Percentiles rank a stretch among this genome's conserved stretches.
phyloP scores from a whole-genome alignment of 2,329 filamentous ascomycete genomes.

The Chaetomium globosum region DNA sequence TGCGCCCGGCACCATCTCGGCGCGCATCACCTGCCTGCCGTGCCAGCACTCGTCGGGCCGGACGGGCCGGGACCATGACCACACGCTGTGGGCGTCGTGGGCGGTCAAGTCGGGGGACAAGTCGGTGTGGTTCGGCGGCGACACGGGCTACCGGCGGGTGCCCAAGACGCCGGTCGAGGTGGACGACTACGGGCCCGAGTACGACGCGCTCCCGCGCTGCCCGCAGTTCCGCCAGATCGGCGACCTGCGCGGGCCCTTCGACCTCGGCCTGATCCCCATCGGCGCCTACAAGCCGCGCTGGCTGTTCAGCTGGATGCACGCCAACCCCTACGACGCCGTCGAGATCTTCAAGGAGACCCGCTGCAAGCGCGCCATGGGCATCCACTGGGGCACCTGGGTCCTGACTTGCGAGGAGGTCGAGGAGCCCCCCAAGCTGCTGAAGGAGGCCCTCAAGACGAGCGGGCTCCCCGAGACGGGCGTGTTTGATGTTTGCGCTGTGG shows the following conservation, averaged over 20 bases:
- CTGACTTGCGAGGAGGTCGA: conserved; percentile 82
- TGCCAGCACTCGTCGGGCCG: conserved; percentile 81
- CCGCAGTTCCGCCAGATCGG: conserved; percentile 88
- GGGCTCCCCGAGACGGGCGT: conserved; percentile 69
- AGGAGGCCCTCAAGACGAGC: conserved; percentile 68
- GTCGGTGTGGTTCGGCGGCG: conserved; percentile 85
- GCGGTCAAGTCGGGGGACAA: conserved; percentile 71
- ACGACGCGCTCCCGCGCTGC: conserved; percentile 68
- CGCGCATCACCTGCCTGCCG: conserved; percentile 75
- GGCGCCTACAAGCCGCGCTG: conserved; percentile 78
- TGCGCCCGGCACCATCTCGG: conserved; percentile 59
- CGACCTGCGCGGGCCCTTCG: conserved; percentile 77
- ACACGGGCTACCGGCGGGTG: conserved; percentile 87
- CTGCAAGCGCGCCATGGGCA: conserved; percentile 77
- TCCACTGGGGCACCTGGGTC: conserved; percentile 93
- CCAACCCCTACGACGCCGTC: conserved; percentile 82
- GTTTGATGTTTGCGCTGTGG: conserved; percentile 83
- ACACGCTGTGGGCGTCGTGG: conserved; percentile 89
- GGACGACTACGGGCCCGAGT: conserved; percentile 73
- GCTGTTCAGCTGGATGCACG: conserved; percentile 80
- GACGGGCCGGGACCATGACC: conserved; percentile 67
- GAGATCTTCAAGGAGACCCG: conserved; percentile 85
- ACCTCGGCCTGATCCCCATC: conserved; percentile 90
- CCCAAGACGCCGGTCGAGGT: conserved; percentile 60
- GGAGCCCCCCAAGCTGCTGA: conserved; percentile 75